Evolutionary conservation across 2,329 filamentous ascomycete genomes (phyloP), one percentile per base, ranked within the genome.

Genomic region (Thielaviopsis cerberus): DNA sequence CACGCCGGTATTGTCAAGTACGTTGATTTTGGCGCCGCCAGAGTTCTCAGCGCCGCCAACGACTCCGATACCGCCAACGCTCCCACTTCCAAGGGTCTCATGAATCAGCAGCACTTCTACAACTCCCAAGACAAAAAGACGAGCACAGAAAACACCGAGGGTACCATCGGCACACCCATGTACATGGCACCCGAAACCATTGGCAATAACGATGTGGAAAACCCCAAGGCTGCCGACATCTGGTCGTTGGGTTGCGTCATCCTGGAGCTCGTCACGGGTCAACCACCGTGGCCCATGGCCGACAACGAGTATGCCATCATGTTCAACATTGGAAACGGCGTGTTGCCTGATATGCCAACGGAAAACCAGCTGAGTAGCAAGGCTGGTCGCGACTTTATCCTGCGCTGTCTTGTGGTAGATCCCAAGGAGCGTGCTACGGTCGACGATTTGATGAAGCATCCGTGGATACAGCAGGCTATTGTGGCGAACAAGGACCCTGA

Each of bases 221-320:
- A 87, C 63, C 84, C 89, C 60, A 91, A 90, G 45, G 84, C 90
- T 2, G 88, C 94, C 51, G 91, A 98, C 67, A 83, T 97, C 62
- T 98, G 91, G 91, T 96, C 90, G 2, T 77, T 98, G 2, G 91
- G 92, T 57, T 98, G 92, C 67, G 92, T 98, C 41, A 88, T 98
- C 63, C 79, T 96, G 50, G 92, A 98, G 70, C 97, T 98, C 91
- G 88, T 88, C 3, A 98, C 92, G 0, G 92, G 92, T 22, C 81
- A 89, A 62, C 82, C 91, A 17, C 92, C 92, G 1, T 98, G 92
- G 92, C 88, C 89, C 25, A 88, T 85, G 63, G 81, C 97, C 53
- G 92, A 98, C 73, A 98, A 98, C 68, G 92, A 98, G 70, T 98
- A 90, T 89, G 92, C 92, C 50, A 97, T 98, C 73, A 98, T 98